Conservation (phyloP, 257 asterid genomes). For the Nicotiana obtusifolia region DNA sequence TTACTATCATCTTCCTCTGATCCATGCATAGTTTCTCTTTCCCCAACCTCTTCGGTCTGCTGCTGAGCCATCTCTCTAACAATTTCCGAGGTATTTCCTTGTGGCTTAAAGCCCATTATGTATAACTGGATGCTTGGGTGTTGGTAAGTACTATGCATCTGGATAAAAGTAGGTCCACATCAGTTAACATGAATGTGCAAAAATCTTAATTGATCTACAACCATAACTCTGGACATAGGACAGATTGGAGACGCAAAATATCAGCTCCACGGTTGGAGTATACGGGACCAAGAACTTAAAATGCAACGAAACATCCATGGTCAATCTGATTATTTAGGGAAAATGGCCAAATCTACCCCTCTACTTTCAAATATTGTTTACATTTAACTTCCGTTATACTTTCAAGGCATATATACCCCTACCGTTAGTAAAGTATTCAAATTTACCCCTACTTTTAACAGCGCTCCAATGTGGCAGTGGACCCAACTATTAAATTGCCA, state of each 20-base stretch:
- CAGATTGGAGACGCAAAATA: not conserved
- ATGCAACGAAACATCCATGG: not conserved
- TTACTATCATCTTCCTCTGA: conserved; percentile 34
- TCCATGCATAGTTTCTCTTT: conserved; percentile 31
- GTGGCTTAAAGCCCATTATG: conserved; percentile 57
- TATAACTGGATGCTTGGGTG: conserved; percentile 91
- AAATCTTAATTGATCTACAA: not conserved
- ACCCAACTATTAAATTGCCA: too few relatives aligned
- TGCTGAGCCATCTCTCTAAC: conserved; percentile 20
- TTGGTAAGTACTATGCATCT: conserved; percentile 88
- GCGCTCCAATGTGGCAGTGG: too few relatives aligned
- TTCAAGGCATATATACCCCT: too few relatives aligned
- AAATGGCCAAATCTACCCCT: too few relatives aligned
- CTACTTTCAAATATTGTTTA: too few relatives aligned
- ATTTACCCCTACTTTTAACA: too few relatives aligned
- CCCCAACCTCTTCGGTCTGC: conserved; percentile 20
- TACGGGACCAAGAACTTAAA: not conserved
- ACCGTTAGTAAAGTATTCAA: too few relatives aligned
- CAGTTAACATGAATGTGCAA: not conserved
- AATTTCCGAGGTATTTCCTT: conserved; percentile 21
- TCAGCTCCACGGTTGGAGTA: not conserved
- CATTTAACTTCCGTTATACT: too few relatives aligned
- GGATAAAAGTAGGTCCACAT: conserved; percentile 10
- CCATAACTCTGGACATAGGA: not conserved
- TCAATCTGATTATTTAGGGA: not conserved